Conservation (phyloP, 495 filamentous ascomycete species). For the Neurospora pannonica region DNA sequence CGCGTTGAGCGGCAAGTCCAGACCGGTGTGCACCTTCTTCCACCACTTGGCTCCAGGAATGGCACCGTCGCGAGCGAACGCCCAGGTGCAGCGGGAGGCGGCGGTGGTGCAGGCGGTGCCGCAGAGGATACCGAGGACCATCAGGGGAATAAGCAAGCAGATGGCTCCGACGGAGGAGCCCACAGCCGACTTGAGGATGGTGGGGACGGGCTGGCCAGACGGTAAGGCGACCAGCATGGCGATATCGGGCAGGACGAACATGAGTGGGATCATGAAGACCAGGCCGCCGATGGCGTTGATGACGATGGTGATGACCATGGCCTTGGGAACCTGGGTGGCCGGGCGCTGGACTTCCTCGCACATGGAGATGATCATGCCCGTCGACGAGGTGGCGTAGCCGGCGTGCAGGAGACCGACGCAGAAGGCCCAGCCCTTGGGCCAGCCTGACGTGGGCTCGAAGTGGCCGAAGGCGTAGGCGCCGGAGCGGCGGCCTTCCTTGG, state of each 20-base stretch:
- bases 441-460: conserved; percentile 39
- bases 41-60: conserved; percentile 48
- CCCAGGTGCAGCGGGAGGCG: conserved; percentile 50
- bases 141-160: conserved; percentile 36
- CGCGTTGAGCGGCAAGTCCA: conserved; percentile 42
- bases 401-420: conserved; percentile 39
- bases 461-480: conserved; percentile 33
- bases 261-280: conserved; percentile 39
- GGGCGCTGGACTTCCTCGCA: conserved; percentile 40
- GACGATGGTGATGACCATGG: conserved; percentile 40
- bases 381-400: conserved; percentile 43
- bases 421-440: conserved; percentile 41
- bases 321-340: conserved; percentile 41
- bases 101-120: conserved; percentile 54
- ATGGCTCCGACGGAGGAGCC: conserved; percentile 38
- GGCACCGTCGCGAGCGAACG: conserved; percentile 49
- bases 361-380: conserved; percentile 45
- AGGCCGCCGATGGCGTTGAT: conserved; percentile 41
- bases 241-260: conserved; percentile 40
- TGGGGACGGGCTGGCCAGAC: conserved; percentile 34
- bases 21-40: conserved; percentile 32
- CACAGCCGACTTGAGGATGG: conserved; percentile 36
- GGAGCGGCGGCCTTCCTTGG: conserved; percentile 33
- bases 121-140: conserved; percentile 47
- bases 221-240: conserved; percentile 29